A percentile compares a stretch with the other conserved stretches of the same genome.
These are phyloP conservation scores for Melaleuca alternifolia DNA, from an alignment of 345 rosid genomes.

Conservation along the genomic window DNA sequence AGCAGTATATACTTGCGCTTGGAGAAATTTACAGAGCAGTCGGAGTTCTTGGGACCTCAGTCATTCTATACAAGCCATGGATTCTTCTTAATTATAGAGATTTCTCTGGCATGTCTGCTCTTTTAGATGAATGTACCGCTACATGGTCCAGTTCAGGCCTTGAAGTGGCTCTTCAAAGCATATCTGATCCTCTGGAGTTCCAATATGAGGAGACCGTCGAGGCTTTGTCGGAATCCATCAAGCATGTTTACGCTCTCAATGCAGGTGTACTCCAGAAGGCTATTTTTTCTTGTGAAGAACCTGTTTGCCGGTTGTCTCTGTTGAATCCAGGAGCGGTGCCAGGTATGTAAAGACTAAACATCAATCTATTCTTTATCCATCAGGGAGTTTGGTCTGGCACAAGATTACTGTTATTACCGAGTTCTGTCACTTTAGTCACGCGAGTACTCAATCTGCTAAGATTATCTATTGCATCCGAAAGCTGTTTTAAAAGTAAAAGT, in stretches of 20 bases:
- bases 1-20: constrained; percentile 45
- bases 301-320: constrained; percentile 49
- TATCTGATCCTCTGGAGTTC: constrained; percentile 21
- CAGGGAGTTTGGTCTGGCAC: neutral
- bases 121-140: constrained; percentile 45
- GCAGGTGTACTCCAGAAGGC: constrained; percentile 20
- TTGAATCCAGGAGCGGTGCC: constrained; percentile 30
- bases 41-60: constrained; percentile 49
- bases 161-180: constrained; percentile 40
- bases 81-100: constrained; percentile 29
- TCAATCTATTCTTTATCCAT: neutral
- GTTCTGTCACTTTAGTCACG: neutral
- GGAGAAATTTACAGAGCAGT: constrained; percentile 79
- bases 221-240: constrained; percentile 41
- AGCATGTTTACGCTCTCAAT: constrained; percentile 33
- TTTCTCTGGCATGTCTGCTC: constrained; percentile 15
- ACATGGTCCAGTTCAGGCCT: constrained; percentile 77
- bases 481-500: neutral
- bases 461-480: neutral
- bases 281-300: constrained; percentile 36
- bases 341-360: constrained; percentile 24
- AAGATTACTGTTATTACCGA: neutral
- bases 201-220: constrained; percentile 9
- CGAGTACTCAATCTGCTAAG: neutral
- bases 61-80: constrained; percentile 74